Base-by-base conservation (phyloP, 768 basidiomycete species). In the Panaeolus cyanescens region DNA sequence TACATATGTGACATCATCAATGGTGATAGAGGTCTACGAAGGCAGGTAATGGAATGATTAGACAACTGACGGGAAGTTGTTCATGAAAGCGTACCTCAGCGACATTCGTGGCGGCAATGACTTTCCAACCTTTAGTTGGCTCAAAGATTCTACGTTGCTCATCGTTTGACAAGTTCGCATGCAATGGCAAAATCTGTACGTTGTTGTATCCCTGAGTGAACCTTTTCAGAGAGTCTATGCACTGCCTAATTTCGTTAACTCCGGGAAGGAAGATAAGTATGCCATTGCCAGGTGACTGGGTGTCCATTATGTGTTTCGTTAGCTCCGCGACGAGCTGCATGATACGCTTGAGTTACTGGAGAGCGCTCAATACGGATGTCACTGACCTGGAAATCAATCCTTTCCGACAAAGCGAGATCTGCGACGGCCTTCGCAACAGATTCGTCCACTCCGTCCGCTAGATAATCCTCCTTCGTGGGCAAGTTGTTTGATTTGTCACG, bases 1-100 rank as follows among this genome's bases (percentile, higher is more conserved):
- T 20, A 96, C 93, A 67, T 91, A 93, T 34, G 90, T 80, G 22
- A 96, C 83, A 67, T 96, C 94, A 67, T 95, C 91, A 59, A 97
- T 94, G 0, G 94, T 95, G 58, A 96, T 91, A 2, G 92, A 93
- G 1, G 93, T 95, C 87, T 95, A n/a, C n/a, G n/a, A n/a, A n/a
- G n/a, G n/a, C n/a, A n/a, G n/a, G 31, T 32, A 17, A 6, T 30
- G 15, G 25, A 28, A 32, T 12, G 8, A 45, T 55, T n/a, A 54
- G 32, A 55, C 32, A n/a, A 59, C 53, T 0, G 19, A 6, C 37
- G 56, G 31, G 55, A 22, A 5, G 25, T 40, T 12, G 55, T 15
- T 10, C 22, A 53, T 10, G 56, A 34, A 61, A 32, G 20, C 19
- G 58, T 60, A 88, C 92, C 82, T 95, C 93, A 5, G 93, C 93